These are phyloP conservation scores for Tuber calosporum DNA, from an alignment of 495 filamentous ascomycete genomes.

Conservation along the genomic window DNA sequence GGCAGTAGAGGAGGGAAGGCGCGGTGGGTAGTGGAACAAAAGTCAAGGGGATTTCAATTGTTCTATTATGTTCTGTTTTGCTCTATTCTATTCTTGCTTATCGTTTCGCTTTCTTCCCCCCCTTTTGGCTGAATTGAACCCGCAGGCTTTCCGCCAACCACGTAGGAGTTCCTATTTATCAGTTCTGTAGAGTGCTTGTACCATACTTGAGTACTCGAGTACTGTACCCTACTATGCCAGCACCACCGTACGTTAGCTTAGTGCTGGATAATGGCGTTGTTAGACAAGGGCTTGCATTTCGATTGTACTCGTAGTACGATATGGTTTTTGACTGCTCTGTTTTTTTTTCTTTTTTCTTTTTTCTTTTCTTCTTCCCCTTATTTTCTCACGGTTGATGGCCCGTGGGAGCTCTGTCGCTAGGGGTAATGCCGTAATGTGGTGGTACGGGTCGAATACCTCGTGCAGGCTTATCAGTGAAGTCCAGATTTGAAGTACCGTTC, in stretches of 20 bases:
- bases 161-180: neutral
- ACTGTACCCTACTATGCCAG: too few species aligned
- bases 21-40: neutral
- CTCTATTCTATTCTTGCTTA: neutral
- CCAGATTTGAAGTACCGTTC: neutral
- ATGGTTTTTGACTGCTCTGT: neutral
- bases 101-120: neutral
- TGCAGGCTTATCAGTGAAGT: neutral
- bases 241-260: neutral
- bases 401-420: neutral
- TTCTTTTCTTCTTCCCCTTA: too few species aligned
- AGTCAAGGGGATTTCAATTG: neutral
- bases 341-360: neutral
- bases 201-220: too few species aligned
- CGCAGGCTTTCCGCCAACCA: neutral
- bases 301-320: too few species aligned
- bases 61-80: neutral
- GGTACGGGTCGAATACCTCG: neutral
- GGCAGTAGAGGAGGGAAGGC: neutral
- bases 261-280: neutral
- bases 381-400: neutral
- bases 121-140: neutral
- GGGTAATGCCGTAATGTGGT: neutral
- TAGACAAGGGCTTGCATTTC: neutral
- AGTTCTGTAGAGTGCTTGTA: neutral